phyloP scores from a whole-genome alignment of 371 early-diverging fungal genomes.

The Cokeromyces recurvatus region DNA sequence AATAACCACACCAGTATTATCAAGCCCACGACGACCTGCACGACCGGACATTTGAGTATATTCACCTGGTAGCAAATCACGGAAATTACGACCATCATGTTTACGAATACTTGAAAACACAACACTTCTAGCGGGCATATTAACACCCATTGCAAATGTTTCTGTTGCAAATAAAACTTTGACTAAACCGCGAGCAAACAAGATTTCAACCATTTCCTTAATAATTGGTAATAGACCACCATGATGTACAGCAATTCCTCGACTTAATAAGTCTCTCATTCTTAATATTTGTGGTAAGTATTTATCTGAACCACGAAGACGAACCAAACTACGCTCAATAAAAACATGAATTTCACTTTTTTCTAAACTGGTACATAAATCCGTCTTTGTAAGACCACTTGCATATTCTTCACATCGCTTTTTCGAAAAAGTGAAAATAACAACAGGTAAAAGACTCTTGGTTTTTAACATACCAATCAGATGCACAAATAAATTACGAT shows the following conservation, averaged over 20 bases:
- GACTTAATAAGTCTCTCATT: slow-evolving; percentile 78
- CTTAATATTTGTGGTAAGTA: slow-evolving; percentile 89
- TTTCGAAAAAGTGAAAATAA: slow-evolving; percentile 97
- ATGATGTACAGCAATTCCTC: slow-evolving; percentile 98
- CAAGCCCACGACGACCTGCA: slow-evolving; percentile 97
- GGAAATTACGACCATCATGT: slow-evolving; percentile 85
- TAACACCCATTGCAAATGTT: slow-evolving; percentile 84
- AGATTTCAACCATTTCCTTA: slow-evolving; percentile 98
- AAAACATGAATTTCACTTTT: slow-evolving; percentile 88
- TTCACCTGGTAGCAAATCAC: slow-evolving; percentile 90
- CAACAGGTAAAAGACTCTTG: slow-evolving; percentile 83
- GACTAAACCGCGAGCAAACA: slow-evolving; percentile 92
- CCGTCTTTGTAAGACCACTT: slow-evolving; percentile 65
- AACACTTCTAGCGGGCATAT: slow-evolving; percentile 97
- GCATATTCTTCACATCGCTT: slow-evolving; percentile 97
- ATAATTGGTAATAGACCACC: slow-evolving; percentile 97
- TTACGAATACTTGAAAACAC: slow-evolving; percentile 93
- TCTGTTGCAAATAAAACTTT: slow-evolving; percentile 67
- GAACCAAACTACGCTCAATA: slow-evolving; percentile 72
- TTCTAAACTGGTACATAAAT: slow-evolving; percentile 72
- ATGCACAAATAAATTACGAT: slow-evolving; percentile 77
- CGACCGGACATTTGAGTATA: slow-evolving; percentile 99
- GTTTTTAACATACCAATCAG: slow-evolving; percentile 74
- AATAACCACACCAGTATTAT: slow-evolving; percentile 92
- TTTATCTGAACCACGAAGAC: slow-evolving; percentile 78